phyloP scores from a whole-genome alignment of 1,139 yeast genomes.

The Casaregolazyma lundiana region DNA sequence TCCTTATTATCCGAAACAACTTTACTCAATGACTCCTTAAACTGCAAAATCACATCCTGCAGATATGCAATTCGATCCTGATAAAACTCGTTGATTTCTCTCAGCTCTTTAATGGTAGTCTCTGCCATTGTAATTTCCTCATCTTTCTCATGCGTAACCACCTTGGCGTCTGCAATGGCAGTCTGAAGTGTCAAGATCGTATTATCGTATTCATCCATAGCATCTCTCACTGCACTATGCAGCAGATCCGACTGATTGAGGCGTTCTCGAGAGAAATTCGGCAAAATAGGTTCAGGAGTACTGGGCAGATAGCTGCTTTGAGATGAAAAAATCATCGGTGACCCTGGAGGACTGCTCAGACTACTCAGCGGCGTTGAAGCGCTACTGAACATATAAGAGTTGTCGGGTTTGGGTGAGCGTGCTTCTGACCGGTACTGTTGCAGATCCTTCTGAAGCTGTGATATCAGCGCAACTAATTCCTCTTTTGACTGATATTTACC shows the following conservation, averaged over 20 bases:
- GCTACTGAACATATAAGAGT: background rate
- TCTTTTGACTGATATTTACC: conserved; percentile 16
- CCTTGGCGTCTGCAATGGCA: conserved; percentile 17
- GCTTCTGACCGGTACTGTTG: conserved; percentile 16
- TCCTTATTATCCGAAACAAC: conserved; percentile 5
- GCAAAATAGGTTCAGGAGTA: conserved; percentile 6
- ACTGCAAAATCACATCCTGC: conserved; percentile 12
- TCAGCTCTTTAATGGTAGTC: conserved; percentile 12
- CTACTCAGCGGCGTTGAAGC: background rate
- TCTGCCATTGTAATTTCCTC: conserved; percentile 13
- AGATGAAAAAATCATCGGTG: conserved; percentile 4
- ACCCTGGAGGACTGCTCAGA: conserved; percentile 4
- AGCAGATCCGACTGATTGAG: conserved; percentile 19
- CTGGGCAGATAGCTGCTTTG: conserved; percentile 1
- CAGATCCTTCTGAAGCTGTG: conserved; percentile 22
- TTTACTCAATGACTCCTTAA: conserved; percentile 6
- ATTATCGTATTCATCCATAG: conserved; percentile 23
- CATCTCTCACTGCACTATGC: conserved; percentile 22
- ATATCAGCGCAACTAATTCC: conserved; percentile 20
- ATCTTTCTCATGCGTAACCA: conserved; percentile 15
- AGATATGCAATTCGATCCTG: conserved; percentile 15
- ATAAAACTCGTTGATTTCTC: conserved; percentile 15
- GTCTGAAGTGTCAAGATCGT: conserved; percentile 24
- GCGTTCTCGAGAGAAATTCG: conserved; percentile 18
- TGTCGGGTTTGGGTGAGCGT: background rate